Base-by-base conservation (phyloP, 345 rosid species). In the Camelina laxa region DNA sequence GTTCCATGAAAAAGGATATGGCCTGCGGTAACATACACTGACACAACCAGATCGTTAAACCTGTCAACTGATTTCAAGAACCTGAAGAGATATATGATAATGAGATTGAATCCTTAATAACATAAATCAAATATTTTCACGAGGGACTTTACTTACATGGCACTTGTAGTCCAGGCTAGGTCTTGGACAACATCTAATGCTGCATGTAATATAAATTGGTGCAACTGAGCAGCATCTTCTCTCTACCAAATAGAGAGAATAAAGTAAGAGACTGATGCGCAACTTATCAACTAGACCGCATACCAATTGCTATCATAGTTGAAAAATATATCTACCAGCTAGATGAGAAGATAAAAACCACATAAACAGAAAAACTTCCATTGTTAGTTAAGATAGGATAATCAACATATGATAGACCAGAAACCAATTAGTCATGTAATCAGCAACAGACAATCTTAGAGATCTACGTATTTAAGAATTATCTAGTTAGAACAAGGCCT, bases 181-280 rank as follows among this genome's bases (percentile, higher is more conserved):
- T 96, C 99, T 82, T 96, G 98, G 72, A 91, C 99, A 58, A 96
- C 84, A 83, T 96, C 97, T 74, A 92, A 77, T 9, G 99, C 97
- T 6, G 98, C 98, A 59, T 96, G 99, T 66, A 96, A 82, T 47
- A 96, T 78, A 75, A 96, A 96, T 47, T 96, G 99, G 75, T 90
- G 97, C 83, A 92, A 69, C 80, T 96, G 97, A 21, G 98, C 90
- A 70, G 98, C 96, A 82, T 96, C 99, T 88, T 96, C 98, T 86
- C 97, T 92, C 99, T 96, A 81, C 47, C 75, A 78, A 24, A 70
- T 10, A 4, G n/a, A 36, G 17, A 76, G 13, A 45, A 49, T 53
- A 13, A 14, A 75, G 67, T 81, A 10, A 36, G 67, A 19, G 54
- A 48, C 31, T 36, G 16, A 42, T 61, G 19, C 7, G 35, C 16